These are phyloP conservation scores for Didymella lethalis DNA, from an alignment of 2,329 filamentous ascomycete species.

Conservation along the genomic window DNA sequence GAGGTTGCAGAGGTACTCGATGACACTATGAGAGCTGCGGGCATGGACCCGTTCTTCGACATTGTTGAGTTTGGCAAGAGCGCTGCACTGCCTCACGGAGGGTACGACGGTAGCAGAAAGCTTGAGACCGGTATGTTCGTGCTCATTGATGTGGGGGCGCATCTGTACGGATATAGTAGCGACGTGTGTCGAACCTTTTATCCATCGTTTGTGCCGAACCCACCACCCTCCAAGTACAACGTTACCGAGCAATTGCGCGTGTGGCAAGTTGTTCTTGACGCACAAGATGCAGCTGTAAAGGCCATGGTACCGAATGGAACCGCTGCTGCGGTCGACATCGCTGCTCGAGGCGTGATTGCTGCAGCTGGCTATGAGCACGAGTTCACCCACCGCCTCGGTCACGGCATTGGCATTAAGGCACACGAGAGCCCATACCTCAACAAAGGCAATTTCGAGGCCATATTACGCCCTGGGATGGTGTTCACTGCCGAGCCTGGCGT, in stretches of 20 bases:
- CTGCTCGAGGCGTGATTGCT: slow-evolving; percentile 65
- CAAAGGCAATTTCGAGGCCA: slow-evolving; percentile 62
- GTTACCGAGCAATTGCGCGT: slow-evolving; percentile 62
- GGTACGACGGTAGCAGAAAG: slow-evolving; percentile 60
- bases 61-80: slow-evolving; percentile 69
- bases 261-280: slow-evolving; percentile 69
- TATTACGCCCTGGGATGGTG: slow-evolving; percentile 65
- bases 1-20: slow-evolving; percentile 65
- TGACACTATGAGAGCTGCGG: slow-evolving; percentile 61
- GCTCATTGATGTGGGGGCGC: slow-evolving; percentile 69
- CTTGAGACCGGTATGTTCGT: slow-evolving; percentile 65
- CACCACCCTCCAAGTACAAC: slow-evolving; percentile 25
- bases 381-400: slow-evolving; percentile 70
- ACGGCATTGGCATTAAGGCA: slow-evolving; percentile 72
- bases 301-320: slow-evolving; percentile 62
- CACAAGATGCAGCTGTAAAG: slow-evolving; percentile 63
- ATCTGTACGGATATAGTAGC: slow-evolving; percentile 69
- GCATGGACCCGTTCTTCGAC: slow-evolving; percentile 68
- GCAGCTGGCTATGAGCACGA: slow-evolving; percentile 65
- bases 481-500: slow-evolving; percentile 71
- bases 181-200: slow-evolving; percentile 70
- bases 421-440: slow-evolving; percentile 72
- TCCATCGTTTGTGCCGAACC: slow-evolving; percentile 45
- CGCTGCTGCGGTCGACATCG: slow-evolving; percentile 68
- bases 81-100: slow-evolving; percentile 63